Percentiles rank a stretch among this genome's conserved stretches.
These are phyloP conservation scores for Trifolium repens DNA, from an alignment of 306 rosid genomes.

Conservation along the genomic window DNA sequence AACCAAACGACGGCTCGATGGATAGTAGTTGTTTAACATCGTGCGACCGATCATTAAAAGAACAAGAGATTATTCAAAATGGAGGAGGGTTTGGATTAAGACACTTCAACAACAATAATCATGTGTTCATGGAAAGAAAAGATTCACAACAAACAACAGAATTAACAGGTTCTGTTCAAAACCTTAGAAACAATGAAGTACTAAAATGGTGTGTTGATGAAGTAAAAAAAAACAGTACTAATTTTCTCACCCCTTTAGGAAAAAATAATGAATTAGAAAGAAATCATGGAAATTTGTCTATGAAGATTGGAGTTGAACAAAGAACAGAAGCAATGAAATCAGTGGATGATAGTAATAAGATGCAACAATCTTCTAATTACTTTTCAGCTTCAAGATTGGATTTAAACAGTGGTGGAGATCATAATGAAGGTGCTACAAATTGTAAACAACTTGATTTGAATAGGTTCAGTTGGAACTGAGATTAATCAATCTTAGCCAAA, in stretches of 20 bases:
- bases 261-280: constrained; percentile 47
- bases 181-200: constrained; percentile 22
- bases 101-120: constrained; percentile 47
- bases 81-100: constrained; percentile 49
- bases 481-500: constrained; percentile 34
- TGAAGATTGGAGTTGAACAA: constrained; percentile 60
- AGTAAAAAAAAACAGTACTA: constrained; percentile 42
- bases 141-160: constrained; percentile 35
- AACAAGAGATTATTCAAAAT: constrained; percentile 58
- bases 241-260: constrained; percentile 45
- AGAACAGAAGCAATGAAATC: constrained; percentile 46
- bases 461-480: constrained; percentile 69
- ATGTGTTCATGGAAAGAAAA: constrained; percentile 53
- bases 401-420: constrained; percentile 67
- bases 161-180: neutral
- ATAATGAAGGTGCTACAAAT: constrained; percentile 58
- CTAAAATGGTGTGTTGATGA: constrained; percentile 51
- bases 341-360: constrained; percentile 45
- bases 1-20: constrained; percentile 70
- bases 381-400: constrained; percentile 70
- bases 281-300: constrained; percentile 56
- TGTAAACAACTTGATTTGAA: constrained; percentile 66
- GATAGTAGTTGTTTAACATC: constrained; percentile 90
- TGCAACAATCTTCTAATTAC: constrained; percentile 45
- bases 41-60: constrained; percentile 73